phyloP scores from a whole-genome alignment of 1,284 basidiomycete species.

The Calocybe gambosa region DNA sequence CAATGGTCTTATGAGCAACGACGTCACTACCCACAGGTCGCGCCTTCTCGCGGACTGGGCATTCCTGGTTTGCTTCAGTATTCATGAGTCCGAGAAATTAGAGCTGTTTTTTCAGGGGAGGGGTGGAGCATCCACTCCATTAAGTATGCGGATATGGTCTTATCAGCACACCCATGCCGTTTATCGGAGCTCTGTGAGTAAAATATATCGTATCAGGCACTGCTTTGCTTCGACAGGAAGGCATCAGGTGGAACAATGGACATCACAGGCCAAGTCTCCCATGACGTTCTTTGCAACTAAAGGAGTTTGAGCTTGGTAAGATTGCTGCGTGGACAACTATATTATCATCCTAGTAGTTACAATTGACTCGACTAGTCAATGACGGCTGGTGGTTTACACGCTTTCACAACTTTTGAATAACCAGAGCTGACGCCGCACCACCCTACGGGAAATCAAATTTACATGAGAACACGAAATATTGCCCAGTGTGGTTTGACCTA shows the following conservation, averaged over 20 bases:
- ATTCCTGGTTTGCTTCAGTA: neutral
- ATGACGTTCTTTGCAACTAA: neutral
- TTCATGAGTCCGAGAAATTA: neutral
- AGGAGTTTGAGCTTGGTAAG: neutral
- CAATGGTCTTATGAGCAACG: conserved; percentile 18
- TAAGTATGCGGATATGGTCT: no score
- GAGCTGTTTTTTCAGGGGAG: neutral
- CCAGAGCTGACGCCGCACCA: conserved; percentile 86
- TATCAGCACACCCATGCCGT: neutral
- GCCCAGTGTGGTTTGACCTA: conserved; percentile 35
- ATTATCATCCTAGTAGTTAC: no score
- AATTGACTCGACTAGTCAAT: conserved; percentile 11
- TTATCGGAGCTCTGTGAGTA: neutral
- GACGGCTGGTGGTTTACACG: conserved; percentile 17
- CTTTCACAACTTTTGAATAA: conserved; percentile 78
- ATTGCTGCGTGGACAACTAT: neutral
- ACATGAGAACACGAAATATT: conserved; percentile 1
- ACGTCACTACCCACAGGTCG: neutral
- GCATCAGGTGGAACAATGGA: neutral
- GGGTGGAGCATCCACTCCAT: no score
- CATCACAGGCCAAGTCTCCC: neutral
- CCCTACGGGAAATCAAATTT: conserved; percentile 44
- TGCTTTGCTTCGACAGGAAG: neutral
- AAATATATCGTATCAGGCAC: neutral
- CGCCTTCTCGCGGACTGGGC: neutral